Percentiles rank a stretch among this genome's conserved stretches.
Conservation (phyloP, 2,329 filamentous ascomycete species). For the Colletotrichum brevisporum region DNA sequence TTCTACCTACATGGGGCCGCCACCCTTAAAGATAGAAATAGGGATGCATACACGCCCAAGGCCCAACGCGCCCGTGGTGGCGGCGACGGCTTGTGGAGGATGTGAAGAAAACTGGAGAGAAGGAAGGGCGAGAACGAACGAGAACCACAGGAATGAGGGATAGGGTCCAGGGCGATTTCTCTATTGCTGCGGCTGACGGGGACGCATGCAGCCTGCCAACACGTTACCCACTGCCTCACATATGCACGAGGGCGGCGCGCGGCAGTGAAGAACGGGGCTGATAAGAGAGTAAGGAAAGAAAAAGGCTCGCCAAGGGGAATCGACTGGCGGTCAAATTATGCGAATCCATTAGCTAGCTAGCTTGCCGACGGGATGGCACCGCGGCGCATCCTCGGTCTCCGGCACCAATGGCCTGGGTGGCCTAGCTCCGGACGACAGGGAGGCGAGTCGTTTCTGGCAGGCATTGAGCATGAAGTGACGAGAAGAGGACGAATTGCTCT, state of each 20-base stretch:
- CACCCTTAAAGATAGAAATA: neutral
- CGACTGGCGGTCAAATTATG: conserved; percentile 8
- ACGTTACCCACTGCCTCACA: neutral
- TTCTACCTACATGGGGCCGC: neutral
- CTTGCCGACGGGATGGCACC: conserved; percentile 26
- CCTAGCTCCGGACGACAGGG: neutral
- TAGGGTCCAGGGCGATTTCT: no score
- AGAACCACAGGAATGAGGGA: neutral
- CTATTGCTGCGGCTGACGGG: neutral
- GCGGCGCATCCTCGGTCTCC: conserved; percentile 5
- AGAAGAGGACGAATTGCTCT: no score
- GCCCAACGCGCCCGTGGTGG: neutral
- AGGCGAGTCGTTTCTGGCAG: neutral
- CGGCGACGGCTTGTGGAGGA: conserved; percentile 13
- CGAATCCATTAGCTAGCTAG: conserved; percentile 18
- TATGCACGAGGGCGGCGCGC: conserved; percentile 10
- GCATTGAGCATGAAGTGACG: neutral
- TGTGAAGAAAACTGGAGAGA: neutral
- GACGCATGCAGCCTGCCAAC: neutral
- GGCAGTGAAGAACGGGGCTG: conserved; percentile 11
- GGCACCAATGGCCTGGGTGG: neutral
- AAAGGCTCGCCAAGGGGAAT: neutral
- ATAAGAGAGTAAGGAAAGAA: neutral
- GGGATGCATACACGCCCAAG: conserved; percentile 19
- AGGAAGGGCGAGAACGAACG: neutral